Evolutionary conservation across 1,284 basidiomycete species (phyloP).

Genomic region (Pyrrhoderma noxium): DNA sequence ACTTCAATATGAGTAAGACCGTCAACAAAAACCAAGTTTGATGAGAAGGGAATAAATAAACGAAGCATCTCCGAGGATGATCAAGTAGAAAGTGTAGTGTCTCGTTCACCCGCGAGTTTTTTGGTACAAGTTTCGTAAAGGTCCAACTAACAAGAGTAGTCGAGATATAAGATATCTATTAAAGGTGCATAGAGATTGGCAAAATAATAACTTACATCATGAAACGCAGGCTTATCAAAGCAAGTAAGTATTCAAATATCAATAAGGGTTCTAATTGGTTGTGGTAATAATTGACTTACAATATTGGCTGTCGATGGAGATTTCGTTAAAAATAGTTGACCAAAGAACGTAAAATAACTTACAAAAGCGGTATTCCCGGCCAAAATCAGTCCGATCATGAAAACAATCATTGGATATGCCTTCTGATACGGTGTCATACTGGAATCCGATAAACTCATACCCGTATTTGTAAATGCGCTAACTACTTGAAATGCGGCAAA

Average conservation of each 20-base stretch:
- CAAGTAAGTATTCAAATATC: not conserved
- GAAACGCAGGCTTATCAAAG: slow-evolving; percentile 16
- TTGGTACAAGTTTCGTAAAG: slow-evolving; percentile 56
- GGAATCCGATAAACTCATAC: slow-evolving; percentile 81
- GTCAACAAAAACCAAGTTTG: slow-evolving; percentile 90
- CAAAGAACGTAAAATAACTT: slow-evolving; percentile 32
- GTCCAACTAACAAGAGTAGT: slow-evolving; percentile 51
- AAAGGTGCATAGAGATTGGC: not conserved
- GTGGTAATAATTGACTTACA: slow-evolving; percentile 40
- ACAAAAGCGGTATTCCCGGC: slow-evolving; percentile 92
- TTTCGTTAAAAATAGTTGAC: not conserved
- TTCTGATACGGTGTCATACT: slow-evolving; percentile 86
- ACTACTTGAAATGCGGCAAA: slow-evolving; percentile 85
- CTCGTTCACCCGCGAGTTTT: slow-evolving; percentile 53
- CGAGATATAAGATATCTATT: not conserved
- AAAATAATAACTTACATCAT: slow-evolving; percentile 15
- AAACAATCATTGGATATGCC: slow-evolving; percentile 78
- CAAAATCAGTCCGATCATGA: slow-evolving; percentile 66
- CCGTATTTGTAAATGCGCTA: slow-evolving; percentile 87
- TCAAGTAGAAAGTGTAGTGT: slow-evolving; percentile 92
- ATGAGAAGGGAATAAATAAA: slow-evolving; percentile 91
- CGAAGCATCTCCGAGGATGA: slow-evolving; percentile 92
- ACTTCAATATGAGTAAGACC: slow-evolving; percentile 66
- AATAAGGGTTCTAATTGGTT: not conserved
- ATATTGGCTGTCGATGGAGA: slow-evolving; percentile 22